Base-by-base conservation (phyloP, 495 filamentous ascomycete genomes). In the Talaromyces adpressus region DNA sequence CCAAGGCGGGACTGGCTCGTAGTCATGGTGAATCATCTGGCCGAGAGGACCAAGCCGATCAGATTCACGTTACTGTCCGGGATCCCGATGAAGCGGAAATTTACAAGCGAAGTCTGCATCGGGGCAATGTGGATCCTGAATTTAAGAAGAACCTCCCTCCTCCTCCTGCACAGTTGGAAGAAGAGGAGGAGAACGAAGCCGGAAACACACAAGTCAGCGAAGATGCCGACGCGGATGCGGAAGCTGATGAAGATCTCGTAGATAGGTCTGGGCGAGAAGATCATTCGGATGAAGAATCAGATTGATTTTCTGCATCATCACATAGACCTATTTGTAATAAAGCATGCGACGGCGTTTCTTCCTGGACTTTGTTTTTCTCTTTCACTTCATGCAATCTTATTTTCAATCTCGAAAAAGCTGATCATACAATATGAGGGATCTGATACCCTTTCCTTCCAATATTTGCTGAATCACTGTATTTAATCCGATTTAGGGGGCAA, bases 11-110 rank as follows among this genome's bases (percentile, higher is more conserved):
- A 29, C 66, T 79, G 58, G 75, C 74, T 39, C 77, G 77, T 49
- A 74, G 70, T 11, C 68, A 67, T 0, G 34, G 36, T 30, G 62
- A 57, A 59, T 70, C 70, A 1, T 70, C 76, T 64, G 65, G 68
- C 12, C 72, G 72, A 61, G 76, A 78, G 39, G 76, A 82, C 29
- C 77, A 81, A 63, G 72, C 86, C 27, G 84, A 88, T 64, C 76
- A 81, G 64, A 74, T 88, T 47, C 79, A 87, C 63, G 69, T 87
- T 14, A 70, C 71, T 16, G 74, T 85, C 27, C 75, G 80, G 29
- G 82, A 86, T 41, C 80, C 84, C 6, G 77, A 79, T 11, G 82
- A 81, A 62, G 77, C 75, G 0, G 84, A 86, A 64, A 65, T 73
- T 14, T 81, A 79, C 65, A 85, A 79, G 66, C 75, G 81, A 25